Evolutionary conservation across 192 early-diverging fungal species (phyloP).

Genomic region (Polychytrium aggregatum): DNA sequence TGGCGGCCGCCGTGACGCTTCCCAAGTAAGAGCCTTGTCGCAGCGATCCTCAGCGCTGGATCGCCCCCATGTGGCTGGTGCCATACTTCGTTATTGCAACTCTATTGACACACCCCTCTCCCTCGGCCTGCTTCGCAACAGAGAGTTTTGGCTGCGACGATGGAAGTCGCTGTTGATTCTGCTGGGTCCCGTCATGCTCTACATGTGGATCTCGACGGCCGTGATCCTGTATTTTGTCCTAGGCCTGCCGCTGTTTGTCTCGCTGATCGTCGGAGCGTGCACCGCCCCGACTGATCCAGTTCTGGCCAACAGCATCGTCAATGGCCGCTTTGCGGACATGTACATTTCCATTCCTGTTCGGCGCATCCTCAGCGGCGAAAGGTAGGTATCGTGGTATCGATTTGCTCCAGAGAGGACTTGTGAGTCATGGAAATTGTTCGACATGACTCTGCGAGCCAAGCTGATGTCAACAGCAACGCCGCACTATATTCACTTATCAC

Average conservation of each 20-base stretch:
- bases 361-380: slow-evolving; percentile 24
- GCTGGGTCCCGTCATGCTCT: slow-evolving; percentile 67
- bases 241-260: slow-evolving; percentile 31
- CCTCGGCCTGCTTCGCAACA: too few relatives aligned
- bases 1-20: slow-evolving; percentile 72
- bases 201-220: slow-evolving; percentile 67
- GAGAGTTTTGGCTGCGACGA: too few relatives aligned
- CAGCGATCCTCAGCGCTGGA: too few relatives aligned
- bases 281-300: slow-evolving; percentile 90
- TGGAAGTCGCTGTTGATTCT: slow-evolving; percentile 41
- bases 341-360: slow-evolving; percentile 59
- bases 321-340: slow-evolving; percentile 85
- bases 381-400: not conserved
- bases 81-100: too few relatives aligned
- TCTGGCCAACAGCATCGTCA: slow-evolving; percentile 86
- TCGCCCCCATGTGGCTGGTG: too few relatives aligned
- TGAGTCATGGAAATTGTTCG: not conserved
- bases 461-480: too few relatives aligned
- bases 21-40: too few relatives aligned
- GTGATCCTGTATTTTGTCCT: slow-evolving; percentile 41
- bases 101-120: too few relatives aligned
- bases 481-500: too few relatives aligned
- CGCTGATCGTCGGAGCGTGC: slow-evolving; percentile 70
- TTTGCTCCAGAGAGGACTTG: not conserved
- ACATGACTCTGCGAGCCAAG: too few relatives aligned